Percentiles rank a stretch among this genome's conserved stretches.
Conservation (phyloP, 2,329 filamentous ascomycete genomes). For the Phoma sp. region DNA sequence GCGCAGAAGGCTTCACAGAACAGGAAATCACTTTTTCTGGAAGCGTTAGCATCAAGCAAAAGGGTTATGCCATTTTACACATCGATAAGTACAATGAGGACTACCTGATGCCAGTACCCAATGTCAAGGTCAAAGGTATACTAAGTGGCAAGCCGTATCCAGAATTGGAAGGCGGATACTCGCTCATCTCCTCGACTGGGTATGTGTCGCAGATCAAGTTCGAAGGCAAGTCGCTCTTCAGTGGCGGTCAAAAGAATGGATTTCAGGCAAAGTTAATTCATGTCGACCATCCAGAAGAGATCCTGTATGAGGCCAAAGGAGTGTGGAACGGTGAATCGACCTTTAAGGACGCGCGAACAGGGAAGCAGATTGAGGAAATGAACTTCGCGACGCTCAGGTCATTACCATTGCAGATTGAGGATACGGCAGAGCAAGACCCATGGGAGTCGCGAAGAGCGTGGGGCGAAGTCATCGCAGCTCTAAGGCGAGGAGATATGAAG, state of each 20-base stretch:
- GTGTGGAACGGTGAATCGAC: slow-evolving; percentile 52
- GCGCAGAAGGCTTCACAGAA: slow-evolving; percentile 56
- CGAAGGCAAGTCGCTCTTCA: slow-evolving; percentile 52
- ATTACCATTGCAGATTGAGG: slow-evolving; percentile 31
- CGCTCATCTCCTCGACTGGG: slow-evolving; percentile 52
- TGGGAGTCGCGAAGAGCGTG: slow-evolving; percentile 57
- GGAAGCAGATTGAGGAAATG: slow-evolving; percentile 48
- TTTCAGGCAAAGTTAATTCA: slow-evolving; percentile 51
- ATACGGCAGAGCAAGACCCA: slow-evolving; percentile 51
- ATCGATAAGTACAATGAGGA: slow-evolving; percentile 55
- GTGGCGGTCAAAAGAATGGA: slow-evolving; percentile 52
- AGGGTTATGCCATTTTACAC: slow-evolving; percentile 55
- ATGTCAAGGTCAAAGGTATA: slow-evolving; percentile 56
- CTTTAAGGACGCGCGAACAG: slow-evolving; percentile 45
- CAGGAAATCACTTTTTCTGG: slow-evolving; percentile 57
- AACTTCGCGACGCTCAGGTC: slow-evolving; percentile 35
- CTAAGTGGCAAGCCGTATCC: slow-evolving; percentile 54
- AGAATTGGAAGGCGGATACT: slow-evolving; percentile 52
- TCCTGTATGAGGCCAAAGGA: slow-evolving; percentile 51
- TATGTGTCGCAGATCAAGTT: slow-evolving; percentile 55
- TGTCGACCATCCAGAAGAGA: slow-evolving; percentile 38
- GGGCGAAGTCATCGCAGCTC: slow-evolving; percentile 49
- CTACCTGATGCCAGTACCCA: slow-evolving; percentile 55
- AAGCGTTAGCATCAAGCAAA: slow-evolving; percentile 56
- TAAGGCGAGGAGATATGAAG: slow-evolving; percentile 54